Evolutionary conservation across 768 basidiomycete genomes (phyloP).

Genomic region (Russula sp.): DNA sequence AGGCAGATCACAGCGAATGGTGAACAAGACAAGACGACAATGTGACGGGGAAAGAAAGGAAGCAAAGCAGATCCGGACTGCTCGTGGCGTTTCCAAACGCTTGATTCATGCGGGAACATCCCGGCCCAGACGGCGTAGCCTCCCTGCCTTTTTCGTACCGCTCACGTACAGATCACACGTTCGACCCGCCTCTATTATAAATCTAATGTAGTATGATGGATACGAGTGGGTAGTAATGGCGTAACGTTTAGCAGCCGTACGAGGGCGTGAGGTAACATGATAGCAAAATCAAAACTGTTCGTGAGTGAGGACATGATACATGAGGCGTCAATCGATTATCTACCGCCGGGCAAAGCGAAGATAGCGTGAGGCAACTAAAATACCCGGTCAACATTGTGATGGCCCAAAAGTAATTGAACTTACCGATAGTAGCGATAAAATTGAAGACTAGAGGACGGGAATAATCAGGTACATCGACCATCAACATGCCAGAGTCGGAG

Average conservation of each 20-base stretch:
- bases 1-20: slow-evolving; percentile 11
- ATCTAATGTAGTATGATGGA: not conserved
- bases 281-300: not conserved
- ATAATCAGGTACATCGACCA: not conserved
- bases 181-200: not conserved
- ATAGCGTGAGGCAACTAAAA: slow-evolving; percentile 57
- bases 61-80: not conserved
- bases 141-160: slow-evolving; percentile 11
- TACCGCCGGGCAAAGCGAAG: slow-evolving; percentile 29
- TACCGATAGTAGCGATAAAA: slow-evolving; percentile 48
- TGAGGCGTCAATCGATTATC: not conserved
- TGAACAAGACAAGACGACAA: slow-evolving; percentile 17
- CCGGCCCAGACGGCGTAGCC: slow-evolving; percentile 6
- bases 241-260: not conserved
- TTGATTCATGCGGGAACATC: not conserved
- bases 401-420: slow-evolving; percentile 16
- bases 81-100: slow-evolving; percentile 7
- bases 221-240: not conserved
- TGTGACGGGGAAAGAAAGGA: slow-evolving; percentile 18
- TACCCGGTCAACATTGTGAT: slow-evolving; percentile 9
- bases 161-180: not conserved
- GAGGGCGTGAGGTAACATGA: not conserved
- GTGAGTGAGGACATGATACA: not conserved
- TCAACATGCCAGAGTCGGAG: not conserved
- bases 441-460: slow-evolving; percentile 49